These are phyloP conservation scores for Cystobasidium ongulense DNA, from an alignment of 768 basidiomycete species.

Conservation along the genomic window DNA sequence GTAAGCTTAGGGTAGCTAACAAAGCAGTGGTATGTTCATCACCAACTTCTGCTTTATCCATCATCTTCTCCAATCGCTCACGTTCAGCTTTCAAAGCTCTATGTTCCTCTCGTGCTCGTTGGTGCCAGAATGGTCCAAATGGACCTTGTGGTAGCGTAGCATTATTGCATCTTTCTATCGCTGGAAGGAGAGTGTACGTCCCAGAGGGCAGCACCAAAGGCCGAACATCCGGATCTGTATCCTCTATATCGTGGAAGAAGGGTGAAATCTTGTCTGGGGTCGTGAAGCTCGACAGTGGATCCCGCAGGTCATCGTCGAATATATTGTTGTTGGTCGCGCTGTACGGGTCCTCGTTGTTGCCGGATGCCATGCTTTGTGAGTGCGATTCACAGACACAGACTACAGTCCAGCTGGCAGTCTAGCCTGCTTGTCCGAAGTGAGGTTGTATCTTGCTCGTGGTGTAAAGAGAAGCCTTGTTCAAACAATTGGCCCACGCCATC, in stretches of 20 bases:
- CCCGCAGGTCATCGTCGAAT: neutral
- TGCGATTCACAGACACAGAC: neutral
- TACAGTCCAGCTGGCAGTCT: too few relatives aligned
- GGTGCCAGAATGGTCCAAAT: constrained; percentile 42
- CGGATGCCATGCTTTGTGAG: neutral
- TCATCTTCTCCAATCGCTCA: neutral
- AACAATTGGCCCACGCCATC: too few relatives aligned
- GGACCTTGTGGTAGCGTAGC: constrained; percentile 49
- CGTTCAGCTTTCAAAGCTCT: neutral
- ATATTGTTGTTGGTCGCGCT: neutral
- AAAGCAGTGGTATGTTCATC: neutral
- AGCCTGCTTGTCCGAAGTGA: neutral
- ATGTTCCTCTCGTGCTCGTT: neutral
- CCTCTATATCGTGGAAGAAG: constrained; percentile 22
- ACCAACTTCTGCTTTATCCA: neutral
- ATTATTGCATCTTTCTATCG: constrained; percentile 68
- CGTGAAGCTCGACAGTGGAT: neutral
- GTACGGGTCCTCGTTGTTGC: neutral
- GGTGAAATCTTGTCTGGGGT: constrained; percentile 1
- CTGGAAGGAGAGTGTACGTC: constrained; percentile 48
- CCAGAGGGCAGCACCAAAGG: constrained; percentile 33
- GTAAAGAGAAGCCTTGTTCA: too few relatives aligned
- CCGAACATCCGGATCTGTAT: constrained; percentile 8
- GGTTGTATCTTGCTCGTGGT: too few relatives aligned
- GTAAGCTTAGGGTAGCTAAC: neutral